Evolutionary conservation across 768 basidiomycete species (phyloP), one percentile per base, ranked within the genome.

Genomic region (Clathrus columnatus): DNA sequence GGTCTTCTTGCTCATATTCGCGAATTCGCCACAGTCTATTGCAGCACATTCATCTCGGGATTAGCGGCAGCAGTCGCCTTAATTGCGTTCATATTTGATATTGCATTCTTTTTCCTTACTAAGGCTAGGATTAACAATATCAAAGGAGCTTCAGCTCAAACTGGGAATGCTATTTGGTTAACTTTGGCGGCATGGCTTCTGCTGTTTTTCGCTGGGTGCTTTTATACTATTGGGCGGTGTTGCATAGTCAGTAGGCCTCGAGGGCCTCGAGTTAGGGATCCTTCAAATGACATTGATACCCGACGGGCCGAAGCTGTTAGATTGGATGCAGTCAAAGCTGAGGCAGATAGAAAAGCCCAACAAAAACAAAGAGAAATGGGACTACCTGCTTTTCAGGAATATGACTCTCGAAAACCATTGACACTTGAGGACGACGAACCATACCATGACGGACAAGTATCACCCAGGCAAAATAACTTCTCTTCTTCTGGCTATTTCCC

Each of bases 101-200:
- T 97, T 56, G 87, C 80, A 61, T 72, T 96, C 56, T 98, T 97
- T 73, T 91, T 90, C 74, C 70, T 95, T 54, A 89, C 89, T 56
- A 92, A 85, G 65, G 72, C 87, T 44, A 82, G 93, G 51, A 86
- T 99, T 68, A 87, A 89, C 66, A 58, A 63, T 17, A 78, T 82
- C n/a, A 61, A 74, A 4, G 84, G 91, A 18, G 92, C 89, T 5
- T 75, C 75, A 0, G 93, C 95, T 0, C 70, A 75, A 18, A 85
- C 94, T 7, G 94, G 94, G n/a, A 85, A 78, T 57, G 91, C 87
- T 20, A 79, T 94, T 43, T 97, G 94, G 94, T 72, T 97, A 46
- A 91, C 90, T 2, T 79, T 97, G 29, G 85, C 81, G 1, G 89
- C 91, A 0, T 92, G 87, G 79, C 23, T 94, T 17, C 73, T 93